Evolutionary conservation across 495 filamentous ascomycete species (phyloP).

Genomic region (Tuber indicum): DNA sequence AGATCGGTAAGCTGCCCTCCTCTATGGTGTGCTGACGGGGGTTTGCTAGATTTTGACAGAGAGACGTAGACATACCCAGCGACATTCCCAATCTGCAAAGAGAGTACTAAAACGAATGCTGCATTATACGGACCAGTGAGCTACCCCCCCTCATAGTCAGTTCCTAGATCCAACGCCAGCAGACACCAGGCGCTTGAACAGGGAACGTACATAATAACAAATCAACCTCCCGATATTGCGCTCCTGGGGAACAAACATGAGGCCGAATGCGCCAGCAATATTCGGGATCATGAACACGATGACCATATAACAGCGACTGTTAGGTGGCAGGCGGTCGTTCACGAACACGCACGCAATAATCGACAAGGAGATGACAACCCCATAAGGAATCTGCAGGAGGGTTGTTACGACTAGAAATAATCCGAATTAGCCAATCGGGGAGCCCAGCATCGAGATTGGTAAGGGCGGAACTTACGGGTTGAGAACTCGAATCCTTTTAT

Average conservation of each 20-base stretch:
- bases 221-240: conserved; percentile 50
- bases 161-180: neutral
- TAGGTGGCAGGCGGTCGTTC: conserved; percentile 52
- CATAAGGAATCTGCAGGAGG: conserved; percentile 55
- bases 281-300: conserved; percentile 53
- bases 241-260: conserved; percentile 49
- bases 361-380: conserved; percentile 52
- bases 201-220: conserved; percentile 48
- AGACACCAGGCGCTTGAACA: neutral
- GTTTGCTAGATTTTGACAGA: neutral
- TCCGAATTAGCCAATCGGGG: neutral
- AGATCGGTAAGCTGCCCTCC: conserved; percentile 13
- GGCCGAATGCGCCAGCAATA: conserved; percentile 51
- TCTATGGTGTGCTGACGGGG: conserved; percentile 5
- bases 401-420: conserved; percentile 44
- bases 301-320: conserved; percentile 53
- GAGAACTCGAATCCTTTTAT: conserved; percentile 59
- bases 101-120: conserved; percentile 54
- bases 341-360: conserved; percentile 54
- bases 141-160: conserved; percentile 33
- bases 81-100: conserved; percentile 54
- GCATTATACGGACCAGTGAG: conserved; percentile 57
- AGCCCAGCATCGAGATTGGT: neutral
- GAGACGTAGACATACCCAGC: conserved; percentile 42
- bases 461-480: conserved; percentile 37